Percentiles rank a stretch among this genome's conserved stretches.
Evolutionary conservation across 192 early-diverging fungal genomes (phyloP).

Genomic region (Backusella psychrophila): DNA sequence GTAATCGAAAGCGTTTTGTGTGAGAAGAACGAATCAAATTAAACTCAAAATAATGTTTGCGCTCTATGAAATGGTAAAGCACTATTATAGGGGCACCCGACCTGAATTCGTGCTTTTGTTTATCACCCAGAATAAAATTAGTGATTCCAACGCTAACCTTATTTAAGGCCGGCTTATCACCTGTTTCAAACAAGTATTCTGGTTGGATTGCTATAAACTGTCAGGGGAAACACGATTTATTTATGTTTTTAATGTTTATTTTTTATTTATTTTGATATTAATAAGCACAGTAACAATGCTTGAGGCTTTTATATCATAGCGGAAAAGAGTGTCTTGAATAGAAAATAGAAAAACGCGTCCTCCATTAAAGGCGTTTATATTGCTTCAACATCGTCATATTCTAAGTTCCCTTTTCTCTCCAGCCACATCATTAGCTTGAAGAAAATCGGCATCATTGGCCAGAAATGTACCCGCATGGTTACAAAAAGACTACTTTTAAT

Average conservation of each 20-base stretch:
- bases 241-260: not conserved
- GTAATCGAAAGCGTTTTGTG: conserved; percentile 12
- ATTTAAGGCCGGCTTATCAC: conserved; percentile 50
- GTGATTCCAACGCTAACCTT: conserved; percentile 40
- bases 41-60: conserved; percentile 21
- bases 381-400: not conserved
- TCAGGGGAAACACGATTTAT: not conserved
- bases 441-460: not conserved
- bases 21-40: not conserved
- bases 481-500: conserved; percentile 26
- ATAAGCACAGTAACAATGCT: not conserved
- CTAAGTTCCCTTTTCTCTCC: not conserved
- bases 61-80: conserved; percentile 32
- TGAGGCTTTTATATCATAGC: not conserved
- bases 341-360: not conserved
- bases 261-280: not conserved
- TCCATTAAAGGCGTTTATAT: not conserved
- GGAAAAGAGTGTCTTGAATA: not conserved
- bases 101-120: conserved; percentile 35
- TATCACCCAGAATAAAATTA: conserved; percentile 53
- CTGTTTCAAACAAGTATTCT: conserved; percentile 50
- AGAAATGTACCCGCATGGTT: conserved; percentile 22
- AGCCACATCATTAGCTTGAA: not conserved
- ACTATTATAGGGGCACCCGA: conserved; percentile 32
- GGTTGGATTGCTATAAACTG: conserved; percentile 38